Evolutionary conservation across 73 alveolate species (phyloP), one percentile per base, ranked within the genome.

Genomic region (Paramecium biaurelia): DNA sequence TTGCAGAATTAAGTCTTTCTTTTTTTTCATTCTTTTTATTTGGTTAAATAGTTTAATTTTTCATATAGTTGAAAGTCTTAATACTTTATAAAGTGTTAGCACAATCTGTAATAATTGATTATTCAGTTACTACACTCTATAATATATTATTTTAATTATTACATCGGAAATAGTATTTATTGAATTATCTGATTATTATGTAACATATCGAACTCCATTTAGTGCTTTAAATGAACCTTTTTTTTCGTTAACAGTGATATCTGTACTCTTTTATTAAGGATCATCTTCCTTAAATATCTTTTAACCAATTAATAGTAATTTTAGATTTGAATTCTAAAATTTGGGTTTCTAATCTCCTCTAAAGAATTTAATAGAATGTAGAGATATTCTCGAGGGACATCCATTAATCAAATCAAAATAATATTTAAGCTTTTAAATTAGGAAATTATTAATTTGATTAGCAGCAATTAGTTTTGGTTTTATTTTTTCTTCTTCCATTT

Each of bases 401-500:
- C 18, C 14, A n/a, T 18, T 53, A 53, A 53, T 53, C 30, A 18
- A 53, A 5, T 63, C 84, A 24, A 63, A 63, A 63, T 63, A 30
- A 7, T 14, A 15, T 32, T 7, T 63, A 9, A 63, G 47, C 28
- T 63, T 63, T 63, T 63, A 14, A 12, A 12, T 26, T 12, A 63
- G 15, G 26, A 32, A 26, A 26, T 63, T 21, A 14, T 30, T 14
- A 26, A 63, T 63, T 63, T 63, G 47, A 63, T 63, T 26, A 28
- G 84, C 84, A 4, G 84, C 84, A 26, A 63, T 63, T 11, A 63
- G 26, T 63, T 63, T 30, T 23, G 84, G 84, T 63, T 63, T 63
- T 12, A 63, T 26, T 63, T 63, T 63, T 32, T 63, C 84, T 63
- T 63, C 84, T 63, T 63, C 84, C 26, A 53, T 18, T 53, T 5